Evolutionary conservation across 192 early-diverging fungal genomes (phyloP).

Genomic region (Gryganskiella cystojenkinii): DNA sequence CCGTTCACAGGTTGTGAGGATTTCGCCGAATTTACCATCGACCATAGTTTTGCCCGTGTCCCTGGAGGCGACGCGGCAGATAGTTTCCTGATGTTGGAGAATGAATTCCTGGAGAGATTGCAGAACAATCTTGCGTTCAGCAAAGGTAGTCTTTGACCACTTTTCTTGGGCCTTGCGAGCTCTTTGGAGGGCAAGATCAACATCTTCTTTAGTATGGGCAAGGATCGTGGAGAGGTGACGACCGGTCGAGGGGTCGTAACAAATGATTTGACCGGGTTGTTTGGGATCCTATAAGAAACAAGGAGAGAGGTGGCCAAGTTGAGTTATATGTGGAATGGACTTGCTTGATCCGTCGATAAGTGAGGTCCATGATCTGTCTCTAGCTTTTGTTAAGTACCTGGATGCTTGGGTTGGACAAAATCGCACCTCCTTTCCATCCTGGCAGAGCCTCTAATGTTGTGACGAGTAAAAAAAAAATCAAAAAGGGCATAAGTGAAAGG

Average conservation of each 20-base stretch:
- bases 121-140: slow-evolving; percentile 76
- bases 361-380: neutral
- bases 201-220: slow-evolving; percentile 65
- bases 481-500: neutral
- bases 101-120: slow-evolving; percentile 78
- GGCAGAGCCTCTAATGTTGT: slow-evolving; percentile 53
- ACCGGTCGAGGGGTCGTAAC: slow-evolving; percentile 90
- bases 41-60: slow-evolving; percentile 87
- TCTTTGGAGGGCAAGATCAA: slow-evolving; percentile 63
- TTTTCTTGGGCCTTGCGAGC: slow-evolving; percentile 72
- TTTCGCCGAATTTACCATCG: slow-evolving; percentile 87
- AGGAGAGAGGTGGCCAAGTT: neutral
- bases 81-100: slow-evolving; percentile 76
- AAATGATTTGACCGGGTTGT: slow-evolving; percentile 71
- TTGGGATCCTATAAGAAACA: slow-evolving; percentile 49
- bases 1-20: slow-evolving; percentile 81
- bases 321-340: neutral
- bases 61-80: slow-evolving; percentile 76
- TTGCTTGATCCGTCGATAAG: neutral
- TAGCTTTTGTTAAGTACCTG: slow-evolving; percentile 39
- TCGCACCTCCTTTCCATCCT: slow-evolving; percentile 59
- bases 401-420: slow-evolving; percentile 59
- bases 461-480: neutral
- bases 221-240: slow-evolving; percentile 71
- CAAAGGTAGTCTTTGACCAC: slow-evolving; percentile 79